These are phyloP conservation scores for Cystoderma amianthinum DNA, from an alignment of 768 basidiomycete species.

Conservation along the genomic window DNA sequence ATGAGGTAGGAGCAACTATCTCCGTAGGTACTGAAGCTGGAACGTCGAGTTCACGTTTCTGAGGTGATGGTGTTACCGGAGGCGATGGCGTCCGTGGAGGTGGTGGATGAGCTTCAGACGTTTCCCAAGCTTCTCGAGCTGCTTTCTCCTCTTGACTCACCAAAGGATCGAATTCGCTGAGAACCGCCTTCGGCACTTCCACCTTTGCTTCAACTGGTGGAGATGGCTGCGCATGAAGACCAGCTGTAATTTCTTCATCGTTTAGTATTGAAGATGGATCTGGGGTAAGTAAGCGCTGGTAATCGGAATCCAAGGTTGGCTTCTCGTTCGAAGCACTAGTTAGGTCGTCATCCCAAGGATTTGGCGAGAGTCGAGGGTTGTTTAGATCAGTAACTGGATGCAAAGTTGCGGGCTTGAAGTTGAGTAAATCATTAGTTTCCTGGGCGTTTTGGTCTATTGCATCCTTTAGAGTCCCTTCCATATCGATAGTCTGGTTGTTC, in stretches of 20 bases:
- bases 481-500: neutral
- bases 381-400: constrained; percentile 8
- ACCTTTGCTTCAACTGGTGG: constrained; percentile 12
- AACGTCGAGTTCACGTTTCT: constrained; percentile 27
- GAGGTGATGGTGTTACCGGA: constrained; percentile 26
- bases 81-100: constrained; percentile 29
- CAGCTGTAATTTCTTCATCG: constrained; percentile 31
- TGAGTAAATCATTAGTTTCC: neutral
- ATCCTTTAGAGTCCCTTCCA: no score
- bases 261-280: constrained; percentile 30
- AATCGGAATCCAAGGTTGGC: constrained; percentile 8
- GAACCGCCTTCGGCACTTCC: constrained; percentile 30
- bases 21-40: constrained; percentile 16
- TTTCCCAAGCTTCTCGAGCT: constrained; percentile 61
- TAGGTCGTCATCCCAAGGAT: constrained; percentile 32
- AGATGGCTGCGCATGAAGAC: constrained; percentile 21
- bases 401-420: neutral
- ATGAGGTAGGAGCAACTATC: constrained; percentile 19
- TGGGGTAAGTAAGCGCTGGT: constrained; percentile 24
- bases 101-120: constrained; percentile 56
- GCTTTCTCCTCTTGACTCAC: constrained; percentile 48
- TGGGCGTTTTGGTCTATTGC: neutral
- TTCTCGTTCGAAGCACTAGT: constrained; percentile 10
- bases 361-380: constrained; percentile 18
- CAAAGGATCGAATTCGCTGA: constrained; percentile 67